phyloP scores from a whole-genome alignment of 75 land plant species.

The Cunninghamia lanceolata region DNA sequence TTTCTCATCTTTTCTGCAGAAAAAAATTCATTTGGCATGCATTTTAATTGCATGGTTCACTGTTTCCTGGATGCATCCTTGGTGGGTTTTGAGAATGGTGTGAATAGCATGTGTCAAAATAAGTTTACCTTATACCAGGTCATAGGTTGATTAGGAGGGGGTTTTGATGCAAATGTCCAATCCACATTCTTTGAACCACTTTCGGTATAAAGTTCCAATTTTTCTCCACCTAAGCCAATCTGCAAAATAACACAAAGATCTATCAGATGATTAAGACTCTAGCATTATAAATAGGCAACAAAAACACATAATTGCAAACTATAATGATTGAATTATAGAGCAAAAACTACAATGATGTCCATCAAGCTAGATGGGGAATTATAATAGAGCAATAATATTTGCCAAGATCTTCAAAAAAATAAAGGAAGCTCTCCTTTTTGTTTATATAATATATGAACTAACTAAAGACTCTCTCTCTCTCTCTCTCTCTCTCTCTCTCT shows the following conservation, averaged over 20 bases:
- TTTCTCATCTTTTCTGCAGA: background rate
- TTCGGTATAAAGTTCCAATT: conserved; percentile 36
- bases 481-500: too few relatives aligned
- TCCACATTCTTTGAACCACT: conserved; percentile 25
- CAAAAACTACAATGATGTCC: background rate
- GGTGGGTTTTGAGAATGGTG: background rate
- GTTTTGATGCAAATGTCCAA: conserved; percentile 45
- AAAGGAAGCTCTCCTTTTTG: too few relatives aligned
- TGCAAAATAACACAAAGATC: conserved; percentile 15
- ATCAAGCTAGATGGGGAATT: background rate
- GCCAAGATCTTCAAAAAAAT: too few relatives aligned
- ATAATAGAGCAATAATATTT: too few relatives aligned
- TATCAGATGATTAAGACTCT: background rate
- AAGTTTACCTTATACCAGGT: conserved; percentile 90
- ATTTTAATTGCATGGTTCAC: background rate
- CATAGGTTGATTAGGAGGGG: conserved; percentile 62
- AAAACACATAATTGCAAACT: background rate
- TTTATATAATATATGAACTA: too few relatives aligned
- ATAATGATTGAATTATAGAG: background rate
- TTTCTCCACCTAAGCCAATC: conserved; percentile 89
- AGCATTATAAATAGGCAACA: background rate
- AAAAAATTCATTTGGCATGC: background rate
- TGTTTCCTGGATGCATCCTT: background rate
- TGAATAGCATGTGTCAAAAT: background rate
- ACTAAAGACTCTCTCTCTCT: too few relatives aligned